Evolutionary conservation across 1,139 yeast genomes (phyloP), one percentile per base, ranked within the genome.

Genomic region (Yamadazyma songkhlaensis): DNA sequence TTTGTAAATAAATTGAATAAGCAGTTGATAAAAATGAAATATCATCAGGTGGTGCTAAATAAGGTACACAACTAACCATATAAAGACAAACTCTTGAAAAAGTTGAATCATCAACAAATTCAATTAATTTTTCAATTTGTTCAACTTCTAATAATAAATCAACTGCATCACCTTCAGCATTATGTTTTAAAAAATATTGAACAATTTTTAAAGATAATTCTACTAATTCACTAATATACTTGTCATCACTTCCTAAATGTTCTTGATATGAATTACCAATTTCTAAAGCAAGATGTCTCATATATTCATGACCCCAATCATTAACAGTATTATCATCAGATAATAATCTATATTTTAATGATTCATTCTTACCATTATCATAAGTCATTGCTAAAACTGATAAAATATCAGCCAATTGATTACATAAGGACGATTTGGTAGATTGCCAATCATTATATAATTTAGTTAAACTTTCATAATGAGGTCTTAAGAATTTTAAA

Each of bases 141-240:
- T 92, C 98, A 41, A 92, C 78, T 62, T 92, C 98, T 43, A 89
- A 71, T 49, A 94, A 72, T 50, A 92, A 70, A 64, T 92, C 99
- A 23, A 92, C 96, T 1, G 98, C 98, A 59, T 92, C 99, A 8
- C 97, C 96, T 64, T 94, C 98, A 26, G 97, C 98, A 59, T 94
- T 92, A 64, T 92, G 97, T 54, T 86, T 82, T 51, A 92, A 73
- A 66, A 92, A 92, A 54, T 83, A 86, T 22, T 97, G 96, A 25
- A 87, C 92, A 52, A 94, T 84, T 50, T 83, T 77, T 48, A 87
- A 64, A 3, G 95, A 77, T 48, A 92, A 73, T 33, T 74, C 71
- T 39, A 84, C 63, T 48, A 94, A 70, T 34, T 74, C 77, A 10
- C 57, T 59, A 24, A 64, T 55, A 35, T 55, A 50, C 3, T 40